These are phyloP conservation scores for Diversispora epigaea DNA, from an alignment of 192 early-diverging fungal species.

Conservation along the genomic window DNA sequence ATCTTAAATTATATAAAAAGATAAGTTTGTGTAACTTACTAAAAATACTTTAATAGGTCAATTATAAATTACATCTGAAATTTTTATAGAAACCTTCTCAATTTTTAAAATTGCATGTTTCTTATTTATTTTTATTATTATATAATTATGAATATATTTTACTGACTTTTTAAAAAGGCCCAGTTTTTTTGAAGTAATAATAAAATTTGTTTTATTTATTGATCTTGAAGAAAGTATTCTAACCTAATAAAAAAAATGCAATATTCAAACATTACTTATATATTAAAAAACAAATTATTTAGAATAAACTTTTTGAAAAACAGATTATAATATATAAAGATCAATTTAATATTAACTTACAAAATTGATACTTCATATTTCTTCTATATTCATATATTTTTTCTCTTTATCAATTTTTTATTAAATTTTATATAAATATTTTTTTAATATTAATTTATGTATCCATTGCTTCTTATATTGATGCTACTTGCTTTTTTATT, in stretches of 20 bases:
- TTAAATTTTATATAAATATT: not conserved
- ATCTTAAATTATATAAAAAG: no score
- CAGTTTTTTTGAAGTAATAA: not conserved
- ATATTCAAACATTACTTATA: no score
- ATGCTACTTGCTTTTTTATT: slow-evolving; percentile 2
- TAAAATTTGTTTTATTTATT: not conserved
- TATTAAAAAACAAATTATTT: no score
- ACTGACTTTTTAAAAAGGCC: not conserved
- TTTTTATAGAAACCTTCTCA: slow-evolving; percentile 1
- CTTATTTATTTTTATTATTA: not conserved
- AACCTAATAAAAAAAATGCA: no score
- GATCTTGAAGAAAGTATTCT: not conserved
- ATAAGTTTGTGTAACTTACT: not conserved
- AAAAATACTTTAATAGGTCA: not conserved
- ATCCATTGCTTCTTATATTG: not conserved
- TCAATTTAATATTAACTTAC: no score
- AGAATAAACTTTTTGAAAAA: no score
- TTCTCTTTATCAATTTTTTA: not conserved
- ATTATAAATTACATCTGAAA: not conserved
- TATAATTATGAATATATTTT: not conserved
- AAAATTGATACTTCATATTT: no score
- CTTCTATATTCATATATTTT: no score
- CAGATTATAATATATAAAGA: no score
- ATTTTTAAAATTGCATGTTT: no score
- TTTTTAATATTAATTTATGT: not conserved